Evolutionary conservation across 345 rosid species (phyloP), one percentile per base, ranked within the genome.

Genomic region (Acer campestre): DNA sequence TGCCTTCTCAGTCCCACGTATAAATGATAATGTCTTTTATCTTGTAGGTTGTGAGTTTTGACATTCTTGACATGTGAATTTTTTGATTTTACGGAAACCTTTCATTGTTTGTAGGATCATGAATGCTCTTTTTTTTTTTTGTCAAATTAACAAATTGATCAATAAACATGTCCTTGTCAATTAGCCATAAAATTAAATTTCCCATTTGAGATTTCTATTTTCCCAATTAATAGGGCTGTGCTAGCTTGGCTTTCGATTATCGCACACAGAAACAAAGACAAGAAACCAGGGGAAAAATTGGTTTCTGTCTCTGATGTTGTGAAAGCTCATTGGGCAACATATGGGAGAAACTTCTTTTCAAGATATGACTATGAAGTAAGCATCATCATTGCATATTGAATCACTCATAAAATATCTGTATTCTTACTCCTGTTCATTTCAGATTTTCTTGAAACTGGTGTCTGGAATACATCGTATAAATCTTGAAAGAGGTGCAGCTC

Each of bases 341-440:
- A 90, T 78, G 99, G 98, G 77, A 91, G 99, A 84, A 94, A 92
- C 79, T 89, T 90, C 84, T 91, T 96, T 79, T 92, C 97, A 44
- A 88, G 98, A 96, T 94, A 92, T 78, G 99, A 95, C 75, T 94
- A 96, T 77, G 97, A 94, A 88, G 98, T 89, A 88, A 88, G 91
- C 13, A 40, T 48, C 48, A 67, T 31, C 35, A n/a, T 25, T 76
- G 64, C 27, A 18, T 79, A 55, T 42, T 48, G 35, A 46, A 68
- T 29, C 66, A 20, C 61, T n/a, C 22, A 7, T 49, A 22, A 58
- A 38, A 56, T 56, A 0, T 17, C 23, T 25, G 29, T 22, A 42
- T 58, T 53, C 40, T 44, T n/a, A 31, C 9, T 63, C 25, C 49
- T 6, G 25, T 58, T 22, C 13, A 7, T 31, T 67, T 46, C 31